Percentiles rank a stretch among this genome's conserved stretches.
Conservation (phyloP, 805 yeast genomes). For the Lipomyces anomalus region DNA sequence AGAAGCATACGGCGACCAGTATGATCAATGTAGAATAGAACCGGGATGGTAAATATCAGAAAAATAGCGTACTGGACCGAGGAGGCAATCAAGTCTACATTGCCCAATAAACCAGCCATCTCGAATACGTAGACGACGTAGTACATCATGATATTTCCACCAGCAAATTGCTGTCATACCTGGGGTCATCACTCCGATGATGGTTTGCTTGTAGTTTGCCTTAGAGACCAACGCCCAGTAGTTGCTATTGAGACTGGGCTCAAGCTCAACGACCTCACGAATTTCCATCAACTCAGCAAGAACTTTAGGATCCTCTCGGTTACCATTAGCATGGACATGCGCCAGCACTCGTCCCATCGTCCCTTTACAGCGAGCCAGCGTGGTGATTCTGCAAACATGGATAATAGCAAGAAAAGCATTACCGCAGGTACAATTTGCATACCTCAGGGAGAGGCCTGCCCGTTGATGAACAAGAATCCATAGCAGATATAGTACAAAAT, state of each 20-base stretch:
- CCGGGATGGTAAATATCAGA: slow-evolving; percentile 47
- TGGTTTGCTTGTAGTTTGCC: slow-evolving; percentile 1
- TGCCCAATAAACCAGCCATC: slow-evolving; percentile 45
- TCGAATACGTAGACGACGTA: slow-evolving; percentile 43
- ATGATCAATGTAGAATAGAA: slow-evolving; percentile 48
- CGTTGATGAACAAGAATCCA: slow-evolving; percentile 39
- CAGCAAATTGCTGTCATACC: slow-evolving; percentile 31
- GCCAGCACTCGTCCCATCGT: slow-evolving; percentile 38
- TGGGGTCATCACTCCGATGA: slow-evolving; percentile 8
- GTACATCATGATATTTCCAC: slow-evolving; percentile 44
- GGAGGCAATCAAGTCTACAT: slow-evolving; percentile 40
- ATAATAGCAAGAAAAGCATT: slow-evolving; percentile 41
- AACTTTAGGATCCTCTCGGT: slow-evolving; percentile 13
- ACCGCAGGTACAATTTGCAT: slow-evolving; percentile 49
- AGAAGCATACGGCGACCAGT: slow-evolving; percentile 62
- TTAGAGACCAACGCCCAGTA: slow-evolving; percentile 2
- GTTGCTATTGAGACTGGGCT: slow-evolving; percentile 2
- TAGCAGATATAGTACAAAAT: slow-evolving; percentile 48
- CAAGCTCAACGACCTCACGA: slow-evolving; percentile 15
- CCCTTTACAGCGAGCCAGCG: slow-evolving; percentile 45
- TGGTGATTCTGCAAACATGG: slow-evolving; percentile 37
- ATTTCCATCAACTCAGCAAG: slow-evolving; percentile 16
- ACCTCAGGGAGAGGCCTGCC: slow-evolving; percentile 54
- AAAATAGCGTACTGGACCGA: slow-evolving; percentile 43
- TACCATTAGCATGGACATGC: slow-evolving; percentile 6